Conservation (phyloP, 768 basidiomycete species). For the Serendipita sp. region DNA sequence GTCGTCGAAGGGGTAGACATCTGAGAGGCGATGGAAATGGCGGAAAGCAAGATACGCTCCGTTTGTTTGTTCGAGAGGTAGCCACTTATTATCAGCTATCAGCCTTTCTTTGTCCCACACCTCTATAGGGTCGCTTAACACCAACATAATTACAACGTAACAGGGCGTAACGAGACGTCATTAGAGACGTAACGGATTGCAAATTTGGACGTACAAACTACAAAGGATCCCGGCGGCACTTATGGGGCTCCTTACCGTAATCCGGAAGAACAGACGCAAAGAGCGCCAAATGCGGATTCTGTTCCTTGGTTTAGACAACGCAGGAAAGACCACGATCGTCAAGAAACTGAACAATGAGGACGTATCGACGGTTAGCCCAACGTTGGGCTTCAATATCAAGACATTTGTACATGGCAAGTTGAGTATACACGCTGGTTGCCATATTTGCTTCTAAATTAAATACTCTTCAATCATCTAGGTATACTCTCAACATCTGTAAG, state of each 20-base stretch:
- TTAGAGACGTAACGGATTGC: too few relatives aligned
- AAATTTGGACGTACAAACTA: background rate
- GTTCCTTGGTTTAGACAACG: conserved; percentile 97
- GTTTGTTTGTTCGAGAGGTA: background rate
- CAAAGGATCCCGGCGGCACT: background rate
- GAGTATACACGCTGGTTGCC: conserved; percentile 15
- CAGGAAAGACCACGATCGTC: conserved; percentile 94
- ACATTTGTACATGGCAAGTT: conserved; percentile 84
- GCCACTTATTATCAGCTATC: background rate
- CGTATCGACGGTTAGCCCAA: conserved; percentile 75
- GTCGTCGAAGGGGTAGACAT: background rate
- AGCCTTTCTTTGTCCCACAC: background rate
- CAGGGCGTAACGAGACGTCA: too few relatives aligned
- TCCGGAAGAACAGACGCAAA: conserved; percentile 87
- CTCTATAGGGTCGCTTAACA: background rate
- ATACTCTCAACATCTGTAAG: conserved; percentile 30
- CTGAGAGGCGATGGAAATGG: background rate
- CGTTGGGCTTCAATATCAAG: conserved; percentile 97
- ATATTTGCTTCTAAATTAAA: background rate
- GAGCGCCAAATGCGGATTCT: conserved; percentile 93
- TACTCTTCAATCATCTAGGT: conserved; percentile 17
- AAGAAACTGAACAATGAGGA: conserved; percentile 91
- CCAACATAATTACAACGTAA: too few relatives aligned
- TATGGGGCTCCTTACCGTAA: conserved; percentile 94
- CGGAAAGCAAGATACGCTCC: background rate